These are phyloP conservation scores for Zizania latifolia DNA, from an alignment of 176 grass and related monocot genomes.

Conservation along the genomic window DNA sequence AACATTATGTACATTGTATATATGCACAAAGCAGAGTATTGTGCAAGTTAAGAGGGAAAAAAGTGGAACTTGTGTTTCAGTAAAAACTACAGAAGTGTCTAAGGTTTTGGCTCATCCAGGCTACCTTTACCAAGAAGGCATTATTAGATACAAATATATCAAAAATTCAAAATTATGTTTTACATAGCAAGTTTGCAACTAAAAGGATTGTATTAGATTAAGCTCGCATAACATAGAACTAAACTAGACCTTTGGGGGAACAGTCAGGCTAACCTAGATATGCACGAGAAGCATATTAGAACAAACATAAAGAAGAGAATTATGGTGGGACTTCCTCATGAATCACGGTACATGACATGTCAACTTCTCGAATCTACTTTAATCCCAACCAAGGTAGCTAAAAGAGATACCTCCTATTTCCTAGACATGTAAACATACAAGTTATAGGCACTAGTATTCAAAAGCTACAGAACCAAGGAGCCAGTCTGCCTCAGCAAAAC, in stretches of 20 bases:
- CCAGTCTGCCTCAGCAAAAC: neutral
- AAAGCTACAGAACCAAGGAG: neutral
- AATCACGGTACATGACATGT: neutral
- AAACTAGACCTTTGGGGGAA: neutral
- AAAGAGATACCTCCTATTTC: neutral
- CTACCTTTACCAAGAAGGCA: constrained; percentile 9
- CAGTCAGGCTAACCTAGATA: neutral
- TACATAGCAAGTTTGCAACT: constrained; percentile 27
- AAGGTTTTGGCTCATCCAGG: neutral
- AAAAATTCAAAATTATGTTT: neutral
- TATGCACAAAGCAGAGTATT: neutral
- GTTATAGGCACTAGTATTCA: neutral
- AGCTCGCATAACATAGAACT: neutral
- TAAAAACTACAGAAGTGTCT: neutral
- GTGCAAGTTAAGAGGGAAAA: neutral
- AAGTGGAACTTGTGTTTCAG: neutral
- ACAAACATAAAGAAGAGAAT: neutral
- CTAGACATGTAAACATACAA: neutral
- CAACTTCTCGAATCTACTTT: neutral
- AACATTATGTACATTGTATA: neutral
- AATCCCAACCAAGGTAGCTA: neutral
- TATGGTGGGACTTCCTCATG: neutral
- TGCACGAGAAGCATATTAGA: neutral
- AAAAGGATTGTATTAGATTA: constrained; percentile 2
- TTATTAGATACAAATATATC: neutral